A percentile compares a stretch with the other conserved stretches of the same genome.
Conservation (phyloP, 805 yeast species). For the Blastobotrys chiropterorum region DNA sequence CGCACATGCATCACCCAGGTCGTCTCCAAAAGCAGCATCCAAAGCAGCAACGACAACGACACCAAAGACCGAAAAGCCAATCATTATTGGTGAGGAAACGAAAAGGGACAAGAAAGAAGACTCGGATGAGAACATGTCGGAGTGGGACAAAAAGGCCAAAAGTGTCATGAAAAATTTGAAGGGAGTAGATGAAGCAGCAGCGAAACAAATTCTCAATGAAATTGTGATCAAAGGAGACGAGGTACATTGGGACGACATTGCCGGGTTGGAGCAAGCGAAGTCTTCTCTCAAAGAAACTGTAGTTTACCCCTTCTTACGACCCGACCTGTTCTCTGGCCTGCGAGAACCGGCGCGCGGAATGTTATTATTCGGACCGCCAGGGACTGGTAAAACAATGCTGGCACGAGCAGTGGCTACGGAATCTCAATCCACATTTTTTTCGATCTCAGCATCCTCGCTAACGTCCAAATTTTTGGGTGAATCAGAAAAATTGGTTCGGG, state of each 20-base stretch:
- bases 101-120: constrained; percentile 8
- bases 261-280: constrained; percentile 87
- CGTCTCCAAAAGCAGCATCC: not conserved
- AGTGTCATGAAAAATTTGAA: constrained; percentile 31
- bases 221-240: constrained; percentile 86
- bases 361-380: constrained; percentile 95
- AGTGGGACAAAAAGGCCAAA: constrained; percentile 30
- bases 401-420: constrained; percentile 97
- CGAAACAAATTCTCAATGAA: constrained; percentile 79
- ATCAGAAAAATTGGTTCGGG: constrained; percentile 86
- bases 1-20: not conserved
- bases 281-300: constrained; percentile 87
- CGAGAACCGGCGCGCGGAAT: constrained; percentile 96
- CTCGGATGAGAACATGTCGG: constrained; percentile 14
- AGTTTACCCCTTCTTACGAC: constrained; percentile 90
- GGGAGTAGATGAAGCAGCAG: constrained; percentile 77
- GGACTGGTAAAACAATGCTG: constrained; percentile 97
- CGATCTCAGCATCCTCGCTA: constrained; percentile 83
- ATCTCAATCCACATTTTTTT: constrained; percentile 85
- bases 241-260: constrained; percentile 92
- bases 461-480: constrained; percentile 84
- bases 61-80: constrained; percentile 2
- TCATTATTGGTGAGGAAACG: constrained; percentile 10
- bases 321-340: constrained; percentile 83
- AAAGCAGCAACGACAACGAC: not conserved